Evolutionary conservation across 2,329 filamentous ascomycete genomes (phyloP).

Genomic region (Aspergillus quadrilineatus): DNA sequence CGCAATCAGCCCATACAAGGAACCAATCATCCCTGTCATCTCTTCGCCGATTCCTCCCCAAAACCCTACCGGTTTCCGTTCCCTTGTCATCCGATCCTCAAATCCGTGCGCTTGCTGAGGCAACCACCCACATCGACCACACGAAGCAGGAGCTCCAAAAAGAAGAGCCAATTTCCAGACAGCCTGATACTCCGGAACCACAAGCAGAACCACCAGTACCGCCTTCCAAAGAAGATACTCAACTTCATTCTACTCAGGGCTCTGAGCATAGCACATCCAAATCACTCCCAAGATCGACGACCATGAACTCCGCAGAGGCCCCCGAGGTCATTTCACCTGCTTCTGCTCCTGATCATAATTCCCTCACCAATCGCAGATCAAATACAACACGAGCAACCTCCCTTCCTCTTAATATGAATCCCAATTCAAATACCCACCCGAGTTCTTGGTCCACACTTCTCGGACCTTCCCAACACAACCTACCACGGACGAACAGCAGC

Average conservation of each 20-base stretch:
- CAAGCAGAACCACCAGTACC: background rate
- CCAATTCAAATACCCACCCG: constrained; percentile 20
- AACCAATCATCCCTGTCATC: constrained; percentile 38
- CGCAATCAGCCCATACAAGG: constrained; percentile 26
- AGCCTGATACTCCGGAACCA: background rate
- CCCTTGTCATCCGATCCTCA: constrained; percentile 39
- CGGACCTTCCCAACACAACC: constrained; percentile 10
- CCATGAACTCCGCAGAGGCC: constrained; percentile 36
- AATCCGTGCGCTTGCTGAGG: constrained; percentile 35
- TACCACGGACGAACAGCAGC: constrained; percentile 12
- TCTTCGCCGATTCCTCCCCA: constrained; percentile 34
- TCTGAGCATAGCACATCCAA: background rate
- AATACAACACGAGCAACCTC: constrained; percentile 21
- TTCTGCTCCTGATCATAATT: constrained; percentile 14
- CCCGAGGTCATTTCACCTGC: constrained; percentile 31
- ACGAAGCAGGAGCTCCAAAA: constrained; percentile 27
- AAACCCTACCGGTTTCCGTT: constrained; percentile 27
- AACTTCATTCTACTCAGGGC: background rate
- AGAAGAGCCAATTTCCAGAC: background rate
- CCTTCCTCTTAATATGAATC: constrained; percentile 18
- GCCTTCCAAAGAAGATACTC: background rate
- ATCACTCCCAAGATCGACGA: constrained; percentile 27
- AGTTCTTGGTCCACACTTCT: constrained; percentile 11
- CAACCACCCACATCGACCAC: constrained; percentile 26
- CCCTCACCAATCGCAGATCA: constrained; percentile 29